Base-by-base conservation (phyloP, 2,329 filamentous ascomycete genomes). In the Ciborinia camelliae region DNA sequence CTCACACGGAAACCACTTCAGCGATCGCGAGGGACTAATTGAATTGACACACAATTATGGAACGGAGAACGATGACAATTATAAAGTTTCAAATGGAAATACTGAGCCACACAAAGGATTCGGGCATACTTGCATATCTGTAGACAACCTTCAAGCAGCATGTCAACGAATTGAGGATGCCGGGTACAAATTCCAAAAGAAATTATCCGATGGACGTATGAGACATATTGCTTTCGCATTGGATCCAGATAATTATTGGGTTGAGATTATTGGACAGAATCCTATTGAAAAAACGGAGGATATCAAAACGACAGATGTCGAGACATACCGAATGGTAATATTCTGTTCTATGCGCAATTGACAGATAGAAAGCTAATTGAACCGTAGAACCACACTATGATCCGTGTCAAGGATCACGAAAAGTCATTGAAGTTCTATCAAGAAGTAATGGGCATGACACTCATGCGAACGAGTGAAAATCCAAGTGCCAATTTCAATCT, bases 141-240 rank as follows among this genome's bases (percentile, higher is more conserved):
- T 92, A 58, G 90, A 92, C 78, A 87, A 91, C 76, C 89, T 97
- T 68, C 90, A 96, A 79, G 91, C 90, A 3, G 93, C 94, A 2
- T 98, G 95, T 81, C 81, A 92, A 80, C 85, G 93, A 65, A 84
- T 99, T 67, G 92, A 96, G 77, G 90, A 94, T 75, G 92, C 90
- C 8, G 93, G 93, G 0, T 97, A 97, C 79, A 85, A 84, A 68
- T 99, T 98, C 79, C 92, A 98, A 82, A 98, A 98, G 86, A 96
- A 91, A 79, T 81, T 98, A 65, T 86, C 86, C 0, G 94, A 98
- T 70, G 95, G 95, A 2, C 84, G 89, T 65, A 96, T 96, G 91
- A 84, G 84, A 73, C 79, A 90, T 73, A 96, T 98, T 73, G 95
- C 94, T 0, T 98, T 98, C 75, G 93, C 84, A 1, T 84, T 97